Evolutionary conservation across 2,329 filamentous ascomycete genomes (phyloP).

Genomic region (Pseudofabraea citricarpa): DNA sequence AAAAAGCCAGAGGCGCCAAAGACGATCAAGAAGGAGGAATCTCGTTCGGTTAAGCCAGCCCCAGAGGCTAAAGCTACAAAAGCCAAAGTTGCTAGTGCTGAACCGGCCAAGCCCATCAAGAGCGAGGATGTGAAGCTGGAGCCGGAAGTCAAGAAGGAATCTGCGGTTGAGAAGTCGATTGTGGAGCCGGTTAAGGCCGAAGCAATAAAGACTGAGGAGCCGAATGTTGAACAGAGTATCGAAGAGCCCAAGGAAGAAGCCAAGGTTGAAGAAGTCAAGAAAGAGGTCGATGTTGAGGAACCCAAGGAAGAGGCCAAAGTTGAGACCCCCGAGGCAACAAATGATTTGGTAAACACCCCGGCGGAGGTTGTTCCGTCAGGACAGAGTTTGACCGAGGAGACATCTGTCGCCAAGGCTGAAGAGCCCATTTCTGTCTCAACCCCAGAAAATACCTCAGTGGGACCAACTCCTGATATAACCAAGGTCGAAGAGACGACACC

Average conservation of each 20-base stretch:
- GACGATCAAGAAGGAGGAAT: constrained; percentile 11
- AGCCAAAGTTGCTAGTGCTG: constrained; percentile 9
- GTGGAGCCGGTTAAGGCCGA: constrained; percentile 19
- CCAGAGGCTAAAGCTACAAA: constrained; percentile 6
- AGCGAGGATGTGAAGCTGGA: constrained; percentile 2
- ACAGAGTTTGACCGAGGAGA: no score
- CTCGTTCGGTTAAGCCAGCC: constrained; percentile 6
- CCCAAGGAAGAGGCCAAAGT: constrained; percentile 1
- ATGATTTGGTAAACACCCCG: no score
- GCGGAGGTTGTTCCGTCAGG: no score
- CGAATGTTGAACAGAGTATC: background rate
- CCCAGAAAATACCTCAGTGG: no score
- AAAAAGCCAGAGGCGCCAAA: constrained; percentile 5
- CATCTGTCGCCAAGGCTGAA: no score
- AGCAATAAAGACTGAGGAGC: constrained; percentile 13
- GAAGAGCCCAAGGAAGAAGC: background rate
- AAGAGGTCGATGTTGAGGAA: constrained; percentile 4
- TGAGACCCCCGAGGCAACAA: constrained; percentile 1
- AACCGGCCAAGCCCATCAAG: constrained; percentile 3
- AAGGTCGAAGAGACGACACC: no score
- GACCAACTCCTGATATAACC: no score
- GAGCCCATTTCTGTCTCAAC: no score
- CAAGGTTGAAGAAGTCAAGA: constrained; percentile 3
- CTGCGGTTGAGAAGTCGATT: constrained; percentile 12
- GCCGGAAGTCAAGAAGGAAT: constrained; percentile 3